phyloP scores from a whole-genome alignment of 192 early-diverging fungal genomes.

The Podila epigama region DNA sequence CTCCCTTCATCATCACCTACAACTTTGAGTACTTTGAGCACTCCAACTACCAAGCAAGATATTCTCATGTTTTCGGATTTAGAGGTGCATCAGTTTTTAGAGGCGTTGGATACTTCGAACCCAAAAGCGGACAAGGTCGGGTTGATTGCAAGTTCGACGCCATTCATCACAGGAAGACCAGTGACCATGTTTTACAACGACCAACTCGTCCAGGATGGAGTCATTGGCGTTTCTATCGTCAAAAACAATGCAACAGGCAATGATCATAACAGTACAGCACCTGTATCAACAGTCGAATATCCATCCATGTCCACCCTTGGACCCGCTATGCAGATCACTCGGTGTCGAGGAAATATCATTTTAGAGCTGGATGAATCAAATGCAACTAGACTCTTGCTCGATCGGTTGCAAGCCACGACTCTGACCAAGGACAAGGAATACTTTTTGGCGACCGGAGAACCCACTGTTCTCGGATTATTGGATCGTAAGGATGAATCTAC shows the following conservation, averaged over 20 bases:
- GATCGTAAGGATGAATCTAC: neutral
- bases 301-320: slow-evolving; percentile 53
- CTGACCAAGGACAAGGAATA: slow-evolving; percentile 62
- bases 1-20: neutral
- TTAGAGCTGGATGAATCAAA: slow-evolving; percentile 58
- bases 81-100: slow-evolving; percentile 61
- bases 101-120: slow-evolving; percentile 55
- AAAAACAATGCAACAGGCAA: neutral
- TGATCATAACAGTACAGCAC: neutral
- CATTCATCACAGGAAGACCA: slow-evolving; percentile 60
- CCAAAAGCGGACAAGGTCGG: slow-evolving; percentile 53
- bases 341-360: slow-evolving; percentile 64
- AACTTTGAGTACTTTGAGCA: neutral
- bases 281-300: slow-evolving; percentile 33
- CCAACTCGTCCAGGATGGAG: slow-evolving; percentile 50
- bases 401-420: slow-evolving; percentile 43
- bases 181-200: slow-evolving; percentile 59
- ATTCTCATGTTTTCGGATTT: slow-evolving; percentile 55
- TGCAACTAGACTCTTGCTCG: slow-evolving; percentile 56
- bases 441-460: slow-evolving; percentile 54
- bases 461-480: neutral
- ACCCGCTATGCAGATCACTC: slow-evolving; percentile 57
- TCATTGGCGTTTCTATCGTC: slow-evolving; percentile 54
- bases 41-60: slow-evolving; percentile 4
- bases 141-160: slow-evolving; percentile 59